phyloP scores from a whole-genome alignment of 352 stramenopile genomes.

The Blastocystis sp. region DNA sequence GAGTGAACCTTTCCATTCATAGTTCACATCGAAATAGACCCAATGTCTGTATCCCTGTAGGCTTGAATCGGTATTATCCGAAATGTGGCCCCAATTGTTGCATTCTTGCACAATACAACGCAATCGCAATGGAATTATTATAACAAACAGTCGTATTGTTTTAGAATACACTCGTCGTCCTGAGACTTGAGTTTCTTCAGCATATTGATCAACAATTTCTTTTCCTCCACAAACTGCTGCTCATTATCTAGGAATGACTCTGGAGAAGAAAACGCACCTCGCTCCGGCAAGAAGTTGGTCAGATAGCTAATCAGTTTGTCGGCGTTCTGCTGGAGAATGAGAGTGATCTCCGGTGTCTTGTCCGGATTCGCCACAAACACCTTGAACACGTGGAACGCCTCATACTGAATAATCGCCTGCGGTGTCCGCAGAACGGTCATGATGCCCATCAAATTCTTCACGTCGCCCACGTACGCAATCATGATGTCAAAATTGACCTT shows the following conservation, averaged over 20 bases:
- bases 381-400: constrained; percentile 49
- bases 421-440: constrained; percentile 35
- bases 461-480: constrained; percentile 21
- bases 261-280: neutral
- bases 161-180: neutral
- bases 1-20: no score
- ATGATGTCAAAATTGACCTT: constrained; percentile 50
- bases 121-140: neutral
- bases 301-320: constrained; percentile 20
- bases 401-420: constrained; percentile 16
- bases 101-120: no score
- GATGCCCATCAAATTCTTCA: constrained; percentile 15
- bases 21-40: neutral
- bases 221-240: constrained; percentile 19
- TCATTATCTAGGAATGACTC: neutral
- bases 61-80: neutral
- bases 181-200: neutral
- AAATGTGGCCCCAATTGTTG: no score
- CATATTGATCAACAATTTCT: constrained; percentile 1
- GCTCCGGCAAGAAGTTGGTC: neutral
- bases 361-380: constrained; percentile 40
- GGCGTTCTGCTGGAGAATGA: neutral
- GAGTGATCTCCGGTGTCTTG: neutral
- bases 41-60: neutral
- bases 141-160: neutral